Evolutionary conservation across 2,329 filamentous ascomycete genomes (phyloP).

Genomic region (Sclerotinia trifoliorum): DNA sequence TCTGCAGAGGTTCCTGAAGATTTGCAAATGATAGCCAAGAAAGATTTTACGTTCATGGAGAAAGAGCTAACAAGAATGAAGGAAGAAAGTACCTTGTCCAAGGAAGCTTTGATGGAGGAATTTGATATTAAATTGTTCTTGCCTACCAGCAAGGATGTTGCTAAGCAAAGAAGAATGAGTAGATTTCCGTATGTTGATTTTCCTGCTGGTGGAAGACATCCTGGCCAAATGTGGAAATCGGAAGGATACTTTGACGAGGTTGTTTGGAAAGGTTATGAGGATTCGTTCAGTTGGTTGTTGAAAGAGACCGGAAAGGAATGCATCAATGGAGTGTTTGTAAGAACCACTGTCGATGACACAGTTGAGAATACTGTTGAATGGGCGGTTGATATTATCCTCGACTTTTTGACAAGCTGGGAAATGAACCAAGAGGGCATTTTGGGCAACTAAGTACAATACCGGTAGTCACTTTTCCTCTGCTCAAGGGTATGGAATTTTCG

Average conservation of each 20-base stretch:
- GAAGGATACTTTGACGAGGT: slow-evolving; percentile 38
- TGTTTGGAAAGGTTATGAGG: slow-evolving; percentile 30
- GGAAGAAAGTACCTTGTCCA: neutral
- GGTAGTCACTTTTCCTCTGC: neutral
- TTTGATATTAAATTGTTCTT: slow-evolving; percentile 35
- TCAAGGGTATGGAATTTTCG: neutral
- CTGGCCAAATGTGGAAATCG: slow-evolving; percentile 37
- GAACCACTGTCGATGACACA: slow-evolving; percentile 20
- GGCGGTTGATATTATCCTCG: slow-evolving; percentile 26
- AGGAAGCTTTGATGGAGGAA: slow-evolving; percentile 6
- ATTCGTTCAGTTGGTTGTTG: slow-evolving; percentile 28
- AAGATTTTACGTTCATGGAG: neutral
- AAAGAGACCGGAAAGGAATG: neutral
- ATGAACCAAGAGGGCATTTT: neutral
- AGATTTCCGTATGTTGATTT: slow-evolving; percentile 27
- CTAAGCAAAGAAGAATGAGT: slow-evolving; percentile 26
- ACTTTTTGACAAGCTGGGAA: neutral
- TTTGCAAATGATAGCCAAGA: neutral
- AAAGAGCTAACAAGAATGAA: neutral
- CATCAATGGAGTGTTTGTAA: slow-evolving; percentile 23
- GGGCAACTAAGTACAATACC: neutral
- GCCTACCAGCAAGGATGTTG: slow-evolving; percentile 21
- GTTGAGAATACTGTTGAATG: slow-evolving; percentile 28
- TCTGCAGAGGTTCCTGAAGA: neutral
- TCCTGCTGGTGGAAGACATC: slow-evolving; percentile 23